Percentiles rank a stretch among this genome's conserved stretches.
Conservation (phyloP, 176 grass and related monocot species). For the Secale cereale region DNA sequence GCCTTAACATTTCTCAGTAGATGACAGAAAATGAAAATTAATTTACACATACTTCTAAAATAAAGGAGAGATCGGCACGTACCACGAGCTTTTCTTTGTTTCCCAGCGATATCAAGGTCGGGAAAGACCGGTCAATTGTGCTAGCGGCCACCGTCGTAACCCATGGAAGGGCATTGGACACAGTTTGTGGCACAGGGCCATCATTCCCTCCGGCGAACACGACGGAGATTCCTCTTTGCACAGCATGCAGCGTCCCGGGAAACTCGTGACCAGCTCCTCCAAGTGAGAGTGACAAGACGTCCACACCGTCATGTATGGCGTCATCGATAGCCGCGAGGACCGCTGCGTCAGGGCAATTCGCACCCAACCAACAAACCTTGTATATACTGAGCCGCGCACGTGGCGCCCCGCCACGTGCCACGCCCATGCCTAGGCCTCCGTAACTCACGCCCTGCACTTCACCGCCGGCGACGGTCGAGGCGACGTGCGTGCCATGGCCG, state of each 20-base stretch:
- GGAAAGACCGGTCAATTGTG: constrained; percentile 60
- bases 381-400: constrained; percentile 41
- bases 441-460: constrained; percentile 23
- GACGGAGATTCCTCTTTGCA: constrained; percentile 43
- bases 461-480: constrained; percentile 41
- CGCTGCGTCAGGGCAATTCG: neutral
- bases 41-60: too few relatives aligned
- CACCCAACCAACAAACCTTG: constrained; percentile 33
- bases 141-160: constrained; percentile 42
- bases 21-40: too few relatives aligned
- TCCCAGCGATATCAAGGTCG: constrained; percentile 32
- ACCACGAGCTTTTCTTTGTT: constrained; percentile 48
- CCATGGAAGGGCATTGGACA: constrained; percentile 36
- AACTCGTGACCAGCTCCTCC: neutral
- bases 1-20: too few relatives aligned
- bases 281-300: constrained; percentile 56
- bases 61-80: neutral
- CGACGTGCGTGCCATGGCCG: constrained; percentile 40
- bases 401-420: constrained; percentile 45
- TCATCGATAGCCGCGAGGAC: constrained; percentile 40
- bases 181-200: constrained; percentile 15
- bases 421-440: constrained; percentile 24
- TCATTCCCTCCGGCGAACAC: constrained; percentile 28
- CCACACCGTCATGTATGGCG: constrained; percentile 59
- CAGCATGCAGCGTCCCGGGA: constrained; percentile 40